Evolutionary conservation across 805 yeast species (phyloP).

Genomic region (Jamesozyma rosinii): DNA sequence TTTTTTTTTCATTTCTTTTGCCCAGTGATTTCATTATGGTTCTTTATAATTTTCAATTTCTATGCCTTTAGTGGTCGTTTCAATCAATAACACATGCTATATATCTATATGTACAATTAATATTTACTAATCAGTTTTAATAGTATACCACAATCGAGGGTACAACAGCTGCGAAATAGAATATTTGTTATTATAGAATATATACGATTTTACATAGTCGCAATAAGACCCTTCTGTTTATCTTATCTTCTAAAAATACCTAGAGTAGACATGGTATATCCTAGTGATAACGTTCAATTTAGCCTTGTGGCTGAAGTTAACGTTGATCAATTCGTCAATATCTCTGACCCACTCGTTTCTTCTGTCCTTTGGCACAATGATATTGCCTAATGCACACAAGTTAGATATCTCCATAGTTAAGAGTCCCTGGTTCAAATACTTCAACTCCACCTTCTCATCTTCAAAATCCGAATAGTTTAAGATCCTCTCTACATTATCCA

Average conservation of each 20-base stretch:
- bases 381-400: slow-evolving; percentile 41
- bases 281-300: slow-evolving; percentile 45
- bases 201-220: too few species aligned
- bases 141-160: too few species aligned
- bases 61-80: too few species aligned
- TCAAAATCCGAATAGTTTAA: slow-evolving; percentile 28
- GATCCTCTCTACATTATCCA: slow-evolving; percentile 54
- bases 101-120: too few species aligned
- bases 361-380: slow-evolving; percentile 42
- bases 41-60: neutral
- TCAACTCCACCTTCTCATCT: slow-evolving; percentile 14
- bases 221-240: too few species aligned
- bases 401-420: slow-evolving; percentile 57
- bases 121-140: too few species aligned
- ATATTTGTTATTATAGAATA: too few species aligned
- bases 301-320: slow-evolving; percentile 29
- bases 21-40: neutral
- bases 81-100: too few species aligned
- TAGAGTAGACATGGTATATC: slow-evolving; percentile 53
- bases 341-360: slow-evolving; percentile 53
- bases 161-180: too few species aligned
- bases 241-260: slow-evolving; percentile 12
- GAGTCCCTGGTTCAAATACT: slow-evolving; percentile 44
- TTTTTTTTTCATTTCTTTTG: neutral
- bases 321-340: slow-evolving; percentile 47